phyloP scores from a whole-genome alignment of 1,284 basidiomycete genomes.

The Serendipita sp. region DNA sequence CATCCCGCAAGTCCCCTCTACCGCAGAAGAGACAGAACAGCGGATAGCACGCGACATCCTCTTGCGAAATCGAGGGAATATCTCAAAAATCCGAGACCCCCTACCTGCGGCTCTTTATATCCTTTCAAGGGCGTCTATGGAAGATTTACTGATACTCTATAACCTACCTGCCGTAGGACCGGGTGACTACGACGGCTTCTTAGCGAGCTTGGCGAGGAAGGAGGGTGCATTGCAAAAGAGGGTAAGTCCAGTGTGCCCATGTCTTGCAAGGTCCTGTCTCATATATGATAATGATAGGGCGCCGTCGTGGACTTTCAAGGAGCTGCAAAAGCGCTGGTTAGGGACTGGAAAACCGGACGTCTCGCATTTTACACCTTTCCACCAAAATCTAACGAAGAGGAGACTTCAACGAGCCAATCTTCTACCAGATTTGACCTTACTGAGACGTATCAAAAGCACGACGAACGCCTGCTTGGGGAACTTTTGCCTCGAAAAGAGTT shows the following conservation, averaged over 20 bases:
- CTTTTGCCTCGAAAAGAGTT: conserved; percentile 48
- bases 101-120: conserved; percentile 62
- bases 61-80: conserved; percentile 67
- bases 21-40: conserved; percentile 26
- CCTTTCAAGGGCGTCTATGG: conserved; percentile 53
- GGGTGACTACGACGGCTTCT: conserved; percentile 61
- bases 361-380: conserved; percentile 68
- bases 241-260: conserved; percentile 25
- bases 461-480: conserved; percentile 32
- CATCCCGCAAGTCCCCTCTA: conserved; percentile 22
- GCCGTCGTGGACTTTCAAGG: conserved; percentile 66
- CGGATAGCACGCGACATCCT: conserved; percentile 56
- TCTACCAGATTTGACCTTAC: conserved; percentile 16
- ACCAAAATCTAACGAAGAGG: conserved; percentile 23
- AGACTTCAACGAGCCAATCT: conserved; percentile 13
- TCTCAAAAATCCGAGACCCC: conserved; percentile 82
- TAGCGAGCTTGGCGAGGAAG: conserved; percentile 70
- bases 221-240: conserved; percentile 67
- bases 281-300: conserved; percentile 31
- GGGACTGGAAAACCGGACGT: conserved; percentile 78
- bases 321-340: conserved; percentile 70
- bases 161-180: conserved; percentile 72
- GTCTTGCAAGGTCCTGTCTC: conserved; percentile 1
- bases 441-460: conserved; percentile 26
- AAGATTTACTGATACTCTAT: conserved; percentile 84